A percentile compares a stretch with the other conserved stretches of the same genome.
Conservation (phyloP, 306 rosid genomes). For the Cyclanthera cordifolia region DNA sequence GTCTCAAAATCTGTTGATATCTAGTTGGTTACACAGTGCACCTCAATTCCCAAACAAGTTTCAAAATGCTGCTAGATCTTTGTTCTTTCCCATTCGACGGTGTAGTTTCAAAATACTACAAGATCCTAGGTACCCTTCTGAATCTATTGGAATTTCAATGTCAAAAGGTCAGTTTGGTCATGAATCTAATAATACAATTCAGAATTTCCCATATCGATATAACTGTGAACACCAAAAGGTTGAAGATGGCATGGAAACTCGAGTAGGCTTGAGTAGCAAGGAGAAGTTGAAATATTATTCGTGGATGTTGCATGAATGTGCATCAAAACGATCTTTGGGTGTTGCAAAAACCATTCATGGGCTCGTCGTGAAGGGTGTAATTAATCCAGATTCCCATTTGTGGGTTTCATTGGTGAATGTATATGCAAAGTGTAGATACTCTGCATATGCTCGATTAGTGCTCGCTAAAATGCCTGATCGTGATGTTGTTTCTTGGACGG, state of each 20-base stretch:
- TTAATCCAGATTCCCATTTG: conserved; percentile 27
- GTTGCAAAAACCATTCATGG: conserved; percentile 29
- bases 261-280: conserved; percentile 1
- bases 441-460: conserved; percentile 19
- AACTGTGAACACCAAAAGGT: conserved; percentile 2
- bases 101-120: conserved; percentile 8
- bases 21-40: not conserved
- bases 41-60: conserved; percentile 15
- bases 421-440: conserved; percentile 27
- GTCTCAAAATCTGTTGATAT: conserved; percentile 13
- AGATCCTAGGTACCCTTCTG: not conserved
- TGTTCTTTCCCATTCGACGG: conserved; percentile 9
- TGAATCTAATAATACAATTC: not conserved
- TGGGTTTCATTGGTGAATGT: conserved; percentile 31
- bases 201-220: not conserved
- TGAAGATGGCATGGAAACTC: conserved; percentile 9
- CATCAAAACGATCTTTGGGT: conserved; percentile 20
- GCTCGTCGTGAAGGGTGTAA: conserved; percentile 21
- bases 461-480: conserved; percentile 30
- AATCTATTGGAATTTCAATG: conserved; percentile 4
- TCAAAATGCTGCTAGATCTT: conserved; percentile 12
- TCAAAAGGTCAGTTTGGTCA: not conserved
- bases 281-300: conserved; percentile 24
- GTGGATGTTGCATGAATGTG: conserved; percentile 19
- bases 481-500: conserved; percentile 35